phyloP scores from a whole-genome alignment of 805 yeast species.

The Cyberlindnera maritima region DNA sequence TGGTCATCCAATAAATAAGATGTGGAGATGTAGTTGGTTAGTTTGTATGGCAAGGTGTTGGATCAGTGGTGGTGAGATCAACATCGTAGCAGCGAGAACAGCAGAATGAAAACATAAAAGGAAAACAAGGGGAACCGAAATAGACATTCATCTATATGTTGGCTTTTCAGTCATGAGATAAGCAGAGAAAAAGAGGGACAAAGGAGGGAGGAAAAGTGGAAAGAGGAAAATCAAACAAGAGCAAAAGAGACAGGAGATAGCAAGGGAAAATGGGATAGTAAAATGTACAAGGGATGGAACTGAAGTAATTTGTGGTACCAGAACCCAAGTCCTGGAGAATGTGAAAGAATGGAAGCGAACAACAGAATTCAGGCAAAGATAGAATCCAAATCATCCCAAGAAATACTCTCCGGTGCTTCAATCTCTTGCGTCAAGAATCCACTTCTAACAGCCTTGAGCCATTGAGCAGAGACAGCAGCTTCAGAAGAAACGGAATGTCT shows the following conservation, averaged over 20 bases:
- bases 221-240: not conserved
- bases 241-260: not conserved
- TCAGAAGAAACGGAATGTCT: slow-evolving; percentile 23
- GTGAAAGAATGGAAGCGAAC: not conserved
- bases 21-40: too few relatives aligned
- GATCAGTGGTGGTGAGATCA: not conserved
- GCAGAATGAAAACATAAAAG: not conserved
- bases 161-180: not conserved
- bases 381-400: slow-evolving; percentile 62
- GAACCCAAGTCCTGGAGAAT: too few relatives aligned
- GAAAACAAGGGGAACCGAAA: not conserved
- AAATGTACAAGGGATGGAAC: slow-evolving; percentile 8
- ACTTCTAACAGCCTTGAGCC: slow-evolving; percentile 71
- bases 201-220: not conserved
- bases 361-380: not conserved
- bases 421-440: slow-evolving; percentile 80
- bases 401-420: slow-evolving; percentile 73
- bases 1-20: not conserved
- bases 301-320: too few relatives aligned
- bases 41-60: too few relatives aligned
- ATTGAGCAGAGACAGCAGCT: slow-evolving; percentile 46
- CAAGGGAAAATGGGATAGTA: not conserved
- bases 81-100: not conserved
- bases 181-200: not conserved
- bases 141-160: slow-evolving; percentile 2